phyloP scores from a whole-genome alignment of 306 rosid genomes.

The Gastrolobium bilobum region DNA sequence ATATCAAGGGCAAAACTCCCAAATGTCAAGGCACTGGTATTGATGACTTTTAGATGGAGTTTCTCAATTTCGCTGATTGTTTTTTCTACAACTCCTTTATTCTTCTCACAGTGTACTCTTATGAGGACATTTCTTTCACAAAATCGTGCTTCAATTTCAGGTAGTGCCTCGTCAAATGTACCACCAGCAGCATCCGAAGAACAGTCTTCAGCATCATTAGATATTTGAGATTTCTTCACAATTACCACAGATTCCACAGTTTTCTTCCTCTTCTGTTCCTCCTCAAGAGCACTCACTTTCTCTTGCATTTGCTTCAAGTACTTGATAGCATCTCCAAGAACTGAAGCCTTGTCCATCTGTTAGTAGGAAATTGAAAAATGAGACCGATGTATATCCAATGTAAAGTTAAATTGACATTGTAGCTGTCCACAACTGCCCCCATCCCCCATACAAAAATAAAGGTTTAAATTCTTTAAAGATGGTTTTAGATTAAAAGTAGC shows the following conservation, averaged over 20 bases:
- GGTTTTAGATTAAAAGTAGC: neutral
- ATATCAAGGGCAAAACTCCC: constrained; percentile 82
- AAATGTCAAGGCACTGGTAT: constrained; percentile 80
- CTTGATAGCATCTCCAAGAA: constrained; percentile 93
- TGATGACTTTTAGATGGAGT: constrained; percentile 70
- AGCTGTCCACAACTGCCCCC: neutral
- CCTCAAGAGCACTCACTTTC: constrained; percentile 80
- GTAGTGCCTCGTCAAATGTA: constrained; percentile 64
- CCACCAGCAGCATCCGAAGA: constrained; percentile 47
- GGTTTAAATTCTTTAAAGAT: neutral
- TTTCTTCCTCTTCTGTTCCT: constrained; percentile 72
- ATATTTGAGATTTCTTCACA: constrained; percentile 74
- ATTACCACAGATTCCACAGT: constrained; percentile 76
- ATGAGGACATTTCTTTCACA: constrained; percentile 84
- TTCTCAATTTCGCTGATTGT: constrained; percentile 75
- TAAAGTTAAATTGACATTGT: neutral
- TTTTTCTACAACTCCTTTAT: constrained; percentile 72
- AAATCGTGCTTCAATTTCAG: constrained; percentile 88
- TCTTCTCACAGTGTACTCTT: constrained; percentile 88
- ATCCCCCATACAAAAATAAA: neutral
- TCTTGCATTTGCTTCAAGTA: constrained; percentile 92
- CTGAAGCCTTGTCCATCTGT: constrained; percentile 98
- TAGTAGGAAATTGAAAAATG: constrained; percentile 24
- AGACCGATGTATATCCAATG: neutral
- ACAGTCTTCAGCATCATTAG: constrained; percentile 55